phyloP scores from a whole-genome alignment of 2,329 filamentous ascomycete species.

The Colletotrichum falcatum region DNA sequence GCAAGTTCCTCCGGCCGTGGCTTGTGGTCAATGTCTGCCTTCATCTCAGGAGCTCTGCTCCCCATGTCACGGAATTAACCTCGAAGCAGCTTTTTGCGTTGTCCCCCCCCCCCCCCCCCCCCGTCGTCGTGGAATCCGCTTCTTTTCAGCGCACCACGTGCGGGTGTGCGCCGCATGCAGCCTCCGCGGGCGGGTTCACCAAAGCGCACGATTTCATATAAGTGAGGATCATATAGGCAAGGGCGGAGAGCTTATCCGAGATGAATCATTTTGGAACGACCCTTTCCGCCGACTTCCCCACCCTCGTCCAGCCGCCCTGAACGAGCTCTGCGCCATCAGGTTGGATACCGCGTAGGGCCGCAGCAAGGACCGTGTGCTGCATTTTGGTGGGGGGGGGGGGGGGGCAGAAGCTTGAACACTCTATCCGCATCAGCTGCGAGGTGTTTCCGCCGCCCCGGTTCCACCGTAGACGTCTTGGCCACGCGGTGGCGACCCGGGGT shows the following conservation, averaged over 20 bases:
- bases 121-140: neutral
- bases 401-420: constrained; percentile 24
- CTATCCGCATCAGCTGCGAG: constrained; percentile 9
- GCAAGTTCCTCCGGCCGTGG: neutral
- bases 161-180: no score
- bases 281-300: no score
- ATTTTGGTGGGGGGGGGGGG: no score
- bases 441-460: neutral
- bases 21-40: neutral
- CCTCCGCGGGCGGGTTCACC: constrained; percentile 20
- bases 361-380: constrained; percentile 7
- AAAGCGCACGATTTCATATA: constrained; percentile 29
- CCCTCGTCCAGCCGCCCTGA: constrained; percentile 9
- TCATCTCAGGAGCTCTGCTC: neutral
- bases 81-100: constrained; percentile 8
- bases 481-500: constrained; percentile 7
- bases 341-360: constrained; percentile 11
- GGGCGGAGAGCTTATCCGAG: constrained; percentile 28
- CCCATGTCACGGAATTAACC: neutral
- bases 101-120: no score
- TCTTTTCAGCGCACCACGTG: neutral
- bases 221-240: constrained; percentile 33
- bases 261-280: constrained; percentile 24
- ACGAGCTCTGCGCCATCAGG: neutral
- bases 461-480: constrained; percentile 32